Base-by-base conservation (phyloP, 352 stramenopile species). In the Globisporangium orthogonon region DNA sequence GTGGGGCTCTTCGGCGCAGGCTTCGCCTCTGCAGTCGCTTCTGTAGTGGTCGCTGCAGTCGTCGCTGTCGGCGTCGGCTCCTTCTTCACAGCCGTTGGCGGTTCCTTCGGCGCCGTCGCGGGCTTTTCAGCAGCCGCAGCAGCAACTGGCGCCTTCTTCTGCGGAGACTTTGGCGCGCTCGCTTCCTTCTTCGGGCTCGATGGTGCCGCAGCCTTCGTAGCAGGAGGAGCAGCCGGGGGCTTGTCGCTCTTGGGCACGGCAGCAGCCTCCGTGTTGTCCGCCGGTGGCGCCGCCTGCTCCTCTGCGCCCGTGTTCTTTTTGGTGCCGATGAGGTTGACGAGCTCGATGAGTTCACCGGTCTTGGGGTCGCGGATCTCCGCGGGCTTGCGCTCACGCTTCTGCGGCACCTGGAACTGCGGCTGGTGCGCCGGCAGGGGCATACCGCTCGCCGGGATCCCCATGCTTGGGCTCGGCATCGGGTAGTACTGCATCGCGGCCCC, bases 371-470 rank as follows among this genome's bases (percentile, higher is more conserved):
- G n/a, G 48, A 89, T 87, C 41, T 67, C 29, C 4, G 81, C 58
- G 30, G 53, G 55, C 56, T 87, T 87, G 2, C 40, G 63, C 54
- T 87, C 71, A 0, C 79, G 77, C 50, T 81, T 78, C 1, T 66
- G 62, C 4, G 69, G 75, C 17, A 31, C 44, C 28, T 49, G 44
- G 10, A 49, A 49, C 44, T 49, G 44, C 13, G 65, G 69, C 37
- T 78, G 70, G 35, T 69, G 58, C 31, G 61, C 50, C 51, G 44
- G 63, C 66, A 81, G 66, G 5, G 58, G 55, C 57, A 82, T 70
- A 7, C 62, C 65, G 45, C 74, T 71, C 7, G 44, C 44, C 9
- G 68, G 68, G 59, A 81, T 73, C 0, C 64, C 67, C 69, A 81
- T 81, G 15, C 62, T 50, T 59, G 81, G 74, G 5, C 69, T 71